These are phyloP conservation scores for Hanseniaspora clermontiae DNA, from an alignment of 805 yeast genomes.

Conservation along the genomic window DNA sequence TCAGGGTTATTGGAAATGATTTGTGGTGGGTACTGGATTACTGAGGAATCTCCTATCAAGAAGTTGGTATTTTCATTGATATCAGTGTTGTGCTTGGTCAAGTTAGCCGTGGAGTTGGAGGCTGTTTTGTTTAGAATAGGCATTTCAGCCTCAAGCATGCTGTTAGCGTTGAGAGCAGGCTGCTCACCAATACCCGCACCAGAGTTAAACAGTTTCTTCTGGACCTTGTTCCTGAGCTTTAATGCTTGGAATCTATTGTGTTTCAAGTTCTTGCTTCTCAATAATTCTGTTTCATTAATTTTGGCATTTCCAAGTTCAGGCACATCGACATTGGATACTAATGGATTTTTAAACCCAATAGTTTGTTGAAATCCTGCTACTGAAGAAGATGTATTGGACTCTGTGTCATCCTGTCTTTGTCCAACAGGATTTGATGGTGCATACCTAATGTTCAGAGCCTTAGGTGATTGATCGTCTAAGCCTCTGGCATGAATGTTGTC, in stretches of 20 bases:
- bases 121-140: conserved; percentile 15
- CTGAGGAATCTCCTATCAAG: conserved; percentile 21
- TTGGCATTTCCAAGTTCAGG: conserved; percentile 32
- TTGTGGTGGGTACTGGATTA: conserved; percentile 34
- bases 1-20: conserved; percentile 36
- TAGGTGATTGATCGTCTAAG: not conserved
- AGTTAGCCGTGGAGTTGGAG: not conserved
- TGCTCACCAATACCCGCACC: conserved; percentile 12
- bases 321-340: conserved; percentile 34
- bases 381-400: conserved; percentile 23
- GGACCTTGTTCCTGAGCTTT: conserved; percentile 32
- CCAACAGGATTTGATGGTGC: conserved; percentile 26
- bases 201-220: conserved; percentile 8
- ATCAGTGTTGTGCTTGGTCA: conserved; percentile 4
- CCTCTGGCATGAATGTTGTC: conserved; percentile 8
- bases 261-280: conserved; percentile 49
- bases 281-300: conserved; percentile 44
- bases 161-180: conserved; percentile 8
- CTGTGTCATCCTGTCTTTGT: conserved; percentile 14
- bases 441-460: not conserved
- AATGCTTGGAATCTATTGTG: conserved; percentile 70
- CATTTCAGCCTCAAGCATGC: conserved; percentile 19
- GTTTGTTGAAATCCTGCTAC: conserved; percentile 16
- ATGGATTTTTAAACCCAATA: conserved; percentile 29
- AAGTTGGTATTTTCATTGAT: conserved; percentile 9